A percentile compares a stretch with the other conserved stretches of the same genome.
Conservation (phyloP, 2,329 filamentous ascomycete genomes). For the Sarocladium brachiariae region DNA sequence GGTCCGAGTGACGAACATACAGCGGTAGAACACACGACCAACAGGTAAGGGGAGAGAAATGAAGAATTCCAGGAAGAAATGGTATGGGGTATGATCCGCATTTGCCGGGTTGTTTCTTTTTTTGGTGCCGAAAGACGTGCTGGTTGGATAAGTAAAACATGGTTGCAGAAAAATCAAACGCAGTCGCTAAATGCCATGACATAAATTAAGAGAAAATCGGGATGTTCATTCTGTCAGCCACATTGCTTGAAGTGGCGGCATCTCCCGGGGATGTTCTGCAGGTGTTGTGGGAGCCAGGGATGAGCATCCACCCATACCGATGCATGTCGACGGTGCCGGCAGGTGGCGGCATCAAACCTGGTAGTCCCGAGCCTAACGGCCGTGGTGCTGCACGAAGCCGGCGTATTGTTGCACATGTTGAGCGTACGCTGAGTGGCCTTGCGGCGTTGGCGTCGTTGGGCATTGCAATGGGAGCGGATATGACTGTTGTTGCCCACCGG, state of each 20-base stretch:
- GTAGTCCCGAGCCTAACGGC: slow-evolving; percentile 28
- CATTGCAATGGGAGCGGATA: slow-evolving; percentile 47
- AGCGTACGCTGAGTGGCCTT: slow-evolving; percentile 27
- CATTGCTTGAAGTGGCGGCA: slow-evolving; percentile 7
- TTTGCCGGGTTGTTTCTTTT: slow-evolving; percentile 25
- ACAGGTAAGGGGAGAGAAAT: slow-evolving; percentile 20
- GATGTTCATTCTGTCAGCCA: slow-evolving; percentile 25
- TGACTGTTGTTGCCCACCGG: slow-evolving; percentile 37
- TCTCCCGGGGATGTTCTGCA: slow-evolving; percentile 6
- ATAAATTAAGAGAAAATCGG: slow-evolving; percentile 18
- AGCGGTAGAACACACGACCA: slow-evolving; percentile 9
- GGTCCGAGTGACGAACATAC: slow-evolving; percentile 6
- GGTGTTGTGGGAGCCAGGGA: background rate
- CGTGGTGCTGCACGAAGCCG: slow-evolving; percentile 36
- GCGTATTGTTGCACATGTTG: slow-evolving; percentile 28
- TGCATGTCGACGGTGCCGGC: slow-evolving; percentile 5
- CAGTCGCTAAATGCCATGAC: slow-evolving; percentile 42
- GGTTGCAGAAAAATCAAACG: slow-evolving; percentile 22
- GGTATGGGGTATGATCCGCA: slow-evolving; percentile 28
- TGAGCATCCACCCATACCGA: background rate
- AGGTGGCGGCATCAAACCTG: background rate
- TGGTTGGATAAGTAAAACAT: slow-evolving; percentile 23
- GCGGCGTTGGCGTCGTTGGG: slow-evolving; percentile 56
- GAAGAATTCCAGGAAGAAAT: slow-evolving; percentile 9
- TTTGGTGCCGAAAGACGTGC: slow-evolving; percentile 33